Evolutionary conservation across 306 rosid genomes (phyloP).

Genomic region (Oemleria cerasiformis): DNA sequence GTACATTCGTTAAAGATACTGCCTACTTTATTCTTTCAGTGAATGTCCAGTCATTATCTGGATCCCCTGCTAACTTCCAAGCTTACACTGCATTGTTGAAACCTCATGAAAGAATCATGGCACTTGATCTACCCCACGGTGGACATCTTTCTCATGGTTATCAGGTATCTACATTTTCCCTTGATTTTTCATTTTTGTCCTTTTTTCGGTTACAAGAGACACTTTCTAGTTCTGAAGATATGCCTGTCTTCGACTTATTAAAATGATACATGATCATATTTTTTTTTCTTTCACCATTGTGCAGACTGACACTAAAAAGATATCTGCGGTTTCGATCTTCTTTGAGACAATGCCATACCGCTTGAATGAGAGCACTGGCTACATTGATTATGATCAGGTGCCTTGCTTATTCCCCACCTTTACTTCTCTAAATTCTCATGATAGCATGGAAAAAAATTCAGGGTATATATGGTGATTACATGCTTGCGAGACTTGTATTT

Average conservation of each 20-base stretch:
- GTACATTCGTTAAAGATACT: slow-evolving; percentile 22
- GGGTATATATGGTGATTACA: background rate
- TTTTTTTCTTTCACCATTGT: slow-evolving; percentile 15
- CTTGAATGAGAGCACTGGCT: slow-evolving; percentile 81
- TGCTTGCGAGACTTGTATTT: background rate
- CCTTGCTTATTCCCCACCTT: background rate
- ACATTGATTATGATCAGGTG: slow-evolving; percentile 96
- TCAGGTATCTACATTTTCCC: slow-evolving; percentile 49
- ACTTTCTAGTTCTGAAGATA: no score
- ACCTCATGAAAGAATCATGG: slow-evolving; percentile 97
- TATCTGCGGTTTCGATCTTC: slow-evolving; percentile 77
- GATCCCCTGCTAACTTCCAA: slow-evolving; percentile 95
- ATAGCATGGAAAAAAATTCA: background rate
- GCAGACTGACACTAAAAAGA: slow-evolving; percentile 93
- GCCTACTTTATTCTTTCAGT: slow-evolving; percentile 51
- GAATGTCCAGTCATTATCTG: slow-evolving; percentile 88
- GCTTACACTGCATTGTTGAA: slow-evolving; percentile 88
- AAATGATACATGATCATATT: background rate
- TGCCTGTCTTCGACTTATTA: background rate
- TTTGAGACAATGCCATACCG: slow-evolving; percentile 94
- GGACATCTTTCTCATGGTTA: slow-evolving; percentile 97
- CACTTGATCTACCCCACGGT: slow-evolving; percentile 94
- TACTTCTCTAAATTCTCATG: slow-evolving; percentile 2
- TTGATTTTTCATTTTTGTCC: background rate
- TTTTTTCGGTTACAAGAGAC: background rate